A percentile compares a stretch with the other conserved stretches of the same genome.
Evolutionary conservation across 306 rosid genomes (phyloP).

Genomic region (Bauhinia variegata): DNA sequence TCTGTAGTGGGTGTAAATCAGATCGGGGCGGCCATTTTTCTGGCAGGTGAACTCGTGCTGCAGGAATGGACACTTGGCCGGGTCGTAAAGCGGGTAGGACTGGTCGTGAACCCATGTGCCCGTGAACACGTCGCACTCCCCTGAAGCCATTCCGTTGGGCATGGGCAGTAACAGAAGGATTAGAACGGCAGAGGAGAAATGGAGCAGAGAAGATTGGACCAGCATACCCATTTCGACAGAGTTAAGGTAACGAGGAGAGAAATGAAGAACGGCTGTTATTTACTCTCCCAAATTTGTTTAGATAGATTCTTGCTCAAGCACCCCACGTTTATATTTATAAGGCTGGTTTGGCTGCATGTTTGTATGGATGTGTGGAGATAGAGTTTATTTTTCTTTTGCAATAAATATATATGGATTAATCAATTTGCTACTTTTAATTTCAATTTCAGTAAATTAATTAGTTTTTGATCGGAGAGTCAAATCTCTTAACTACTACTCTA

Average conservation of each 20-base stretch:
- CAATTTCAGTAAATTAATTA: no score
- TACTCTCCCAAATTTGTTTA: background rate
- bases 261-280: background rate
- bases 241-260: background rate
- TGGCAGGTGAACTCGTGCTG: constrained; percentile 77
- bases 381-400: no score
- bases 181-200: background rate
- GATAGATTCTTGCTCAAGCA: background rate
- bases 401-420: no score
- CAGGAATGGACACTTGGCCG: constrained; percentile 67
- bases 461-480: no score
- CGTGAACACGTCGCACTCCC: constrained; percentile 58
- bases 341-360: constrained; percentile 30
- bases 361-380: background rate
- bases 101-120: constrained; percentile 74
- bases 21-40: constrained; percentile 79
- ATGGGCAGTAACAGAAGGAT: background rate
- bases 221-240: constrained; percentile 14
- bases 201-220: background rate
- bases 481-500: no score
- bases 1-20: constrained; percentile 58
- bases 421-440: no score
- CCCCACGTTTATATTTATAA: constrained; percentile 25
- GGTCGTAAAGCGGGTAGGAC: constrained; percentile 62
- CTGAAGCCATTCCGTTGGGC: constrained; percentile 1